phyloP scores from a whole-genome alignment of 2,329 filamentous ascomycete species.

The Exophiala phaeomuriformis region DNA sequence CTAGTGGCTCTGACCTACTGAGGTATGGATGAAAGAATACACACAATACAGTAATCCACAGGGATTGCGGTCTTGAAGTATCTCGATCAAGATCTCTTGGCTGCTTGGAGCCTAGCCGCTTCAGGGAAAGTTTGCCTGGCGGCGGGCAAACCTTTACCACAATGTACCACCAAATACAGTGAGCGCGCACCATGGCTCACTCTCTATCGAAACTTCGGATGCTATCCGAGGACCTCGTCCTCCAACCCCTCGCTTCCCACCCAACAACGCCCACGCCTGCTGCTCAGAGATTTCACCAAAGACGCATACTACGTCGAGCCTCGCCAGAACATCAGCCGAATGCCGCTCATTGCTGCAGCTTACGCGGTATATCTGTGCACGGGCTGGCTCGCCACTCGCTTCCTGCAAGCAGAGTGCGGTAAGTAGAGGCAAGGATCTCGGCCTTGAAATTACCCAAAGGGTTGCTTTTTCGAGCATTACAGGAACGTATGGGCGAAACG shows the following conservation, averaged over 20 bases:
- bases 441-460: too few relatives aligned
- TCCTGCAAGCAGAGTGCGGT: too few relatives aligned
- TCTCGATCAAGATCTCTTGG: conserved; percentile 1
- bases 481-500: too few relatives aligned
- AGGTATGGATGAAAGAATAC: background rate
- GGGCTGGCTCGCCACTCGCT: background rate
- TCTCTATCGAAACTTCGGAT: conserved; percentile 2
- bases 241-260: conserved; percentile 8
- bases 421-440: too few relatives aligned
- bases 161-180: background rate
- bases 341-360: background rate
- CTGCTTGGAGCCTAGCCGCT: background rate
- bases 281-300: background rate
- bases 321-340: background rate
- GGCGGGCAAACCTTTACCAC: conserved; percentile 3
- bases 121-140: conserved; percentile 1
- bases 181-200: background rate
- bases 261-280: background rate
- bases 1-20: background rate
- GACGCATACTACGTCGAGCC: background rate
- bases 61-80: background rate
- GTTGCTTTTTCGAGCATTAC: too few relatives aligned
- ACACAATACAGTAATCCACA: background rate
- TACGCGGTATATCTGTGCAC: background rate
- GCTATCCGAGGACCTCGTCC: conserved; percentile 5